Base-by-base conservation (phyloP, 805 yeast genomes). In the Candida xiaguanensis region DNA sequence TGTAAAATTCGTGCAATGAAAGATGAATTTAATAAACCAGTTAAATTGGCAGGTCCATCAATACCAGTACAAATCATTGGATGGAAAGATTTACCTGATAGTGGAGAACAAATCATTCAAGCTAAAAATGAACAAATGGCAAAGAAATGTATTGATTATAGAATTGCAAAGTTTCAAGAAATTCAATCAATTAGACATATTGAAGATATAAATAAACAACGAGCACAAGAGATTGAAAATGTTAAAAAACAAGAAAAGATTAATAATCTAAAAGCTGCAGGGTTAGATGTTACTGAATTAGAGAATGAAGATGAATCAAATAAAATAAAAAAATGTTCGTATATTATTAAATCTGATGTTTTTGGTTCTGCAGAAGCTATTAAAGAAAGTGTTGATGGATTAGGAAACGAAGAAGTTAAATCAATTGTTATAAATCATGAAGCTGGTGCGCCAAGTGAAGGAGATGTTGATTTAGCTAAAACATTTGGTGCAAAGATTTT, bases 361-460 rank as follows among this genome's bases (percentile, higher is more conserved):
- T 81, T 82, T 49, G 99, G 99, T 0, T 90, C 98, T 0, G 85
- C 86, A 0, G 99, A 93, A 56, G 99, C 99, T 1, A 85, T 93
- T 24, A 74, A 68, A 27, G 96, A 90, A 57, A 80, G 91, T 49
- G 78, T 93, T 34, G 71, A 73, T 42, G 80, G 81, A 9, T 63
- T 93, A n/a, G 97, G 97, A 5, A 90, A 91, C 57, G 85, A 84
- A 1, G 95, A 86, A 53, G 91, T 91, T 5, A 67, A 70, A 43
- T 77, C 89, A 3, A 61, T 70, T n/a, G 79, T 91, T 1, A 60
- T 93, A 3, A 75, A 75, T 31, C 74, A 81, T 26, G 89, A 82
- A 18, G 96, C 90, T 5, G 98, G 98, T 20, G 67, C 82, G 3
- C 80, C 96, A 0, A 63, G 70, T 13, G 72, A 67, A 31, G 55